A percentile compares a stretch with the other conserved stretches of the same genome.
Evolutionary conservation across 306 rosid genomes (phyloP).

Genomic region (Gillenia trifoliata): DNA sequence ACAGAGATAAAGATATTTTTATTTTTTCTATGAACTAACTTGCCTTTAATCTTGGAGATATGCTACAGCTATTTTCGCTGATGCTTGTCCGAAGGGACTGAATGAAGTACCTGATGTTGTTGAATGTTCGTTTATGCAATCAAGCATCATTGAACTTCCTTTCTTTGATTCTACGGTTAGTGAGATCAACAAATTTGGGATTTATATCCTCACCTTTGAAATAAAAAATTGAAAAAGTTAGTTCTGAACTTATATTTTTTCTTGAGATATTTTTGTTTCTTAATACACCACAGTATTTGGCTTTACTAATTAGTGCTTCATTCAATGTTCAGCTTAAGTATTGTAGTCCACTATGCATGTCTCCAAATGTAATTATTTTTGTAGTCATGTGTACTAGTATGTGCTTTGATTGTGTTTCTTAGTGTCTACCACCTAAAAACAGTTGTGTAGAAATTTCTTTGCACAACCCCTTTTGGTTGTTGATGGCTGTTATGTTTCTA

Average conservation of each 20-base stretch:
- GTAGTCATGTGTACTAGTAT: neutral
- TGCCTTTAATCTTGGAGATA: slow-evolving; percentile 46
- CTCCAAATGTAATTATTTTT: neutral
- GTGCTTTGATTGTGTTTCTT: neutral
- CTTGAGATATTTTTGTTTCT: neutral
- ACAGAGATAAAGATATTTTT: neutral
- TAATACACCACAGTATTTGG: neutral
- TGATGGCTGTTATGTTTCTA: neutral
- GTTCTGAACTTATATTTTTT: neutral
- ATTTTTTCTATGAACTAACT: neutral
- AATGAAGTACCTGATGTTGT: slow-evolving; percentile 97
- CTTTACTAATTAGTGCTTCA: neutral
- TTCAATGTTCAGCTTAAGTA: neutral
- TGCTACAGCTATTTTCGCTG: slow-evolving; percentile 96
- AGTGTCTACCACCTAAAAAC: neutral
- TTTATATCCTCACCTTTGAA: neutral
- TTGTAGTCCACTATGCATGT: neutral
- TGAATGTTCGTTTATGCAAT: slow-evolving; percentile 92
- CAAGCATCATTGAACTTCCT: slow-evolving; percentile 78
- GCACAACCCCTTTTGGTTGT: neutral
- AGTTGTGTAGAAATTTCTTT: neutral
- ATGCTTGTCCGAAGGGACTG: slow-evolving; percentile 97
- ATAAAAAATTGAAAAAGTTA: no score
- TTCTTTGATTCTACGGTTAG: slow-evolving; percentile 96
- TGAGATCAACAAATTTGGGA: neutral